Evolutionary conservation across 1,284 basidiomycete genomes (phyloP).

Genomic region (Volvariella surrecta): DNA sequence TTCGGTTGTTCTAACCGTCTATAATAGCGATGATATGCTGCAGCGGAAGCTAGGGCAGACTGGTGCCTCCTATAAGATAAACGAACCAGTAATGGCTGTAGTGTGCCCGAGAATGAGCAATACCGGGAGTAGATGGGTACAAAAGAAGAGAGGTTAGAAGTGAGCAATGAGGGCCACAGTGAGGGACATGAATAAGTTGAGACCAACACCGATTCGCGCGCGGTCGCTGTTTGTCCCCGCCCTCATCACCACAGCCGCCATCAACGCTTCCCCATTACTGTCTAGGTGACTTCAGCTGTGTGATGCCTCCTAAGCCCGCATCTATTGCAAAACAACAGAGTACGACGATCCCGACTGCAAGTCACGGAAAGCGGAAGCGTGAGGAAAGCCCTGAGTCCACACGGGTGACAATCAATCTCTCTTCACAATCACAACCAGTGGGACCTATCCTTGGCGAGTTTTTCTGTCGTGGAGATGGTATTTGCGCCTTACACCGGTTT

Average conservation of each 20-base stretch:
- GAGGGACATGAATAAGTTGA: slow-evolving; percentile 1
- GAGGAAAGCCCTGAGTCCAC: slow-evolving; percentile 16
- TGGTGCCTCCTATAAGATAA: too few species aligned
- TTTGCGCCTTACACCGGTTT: too few species aligned
- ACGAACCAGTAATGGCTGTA: too few species aligned
- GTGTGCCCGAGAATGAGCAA: too few species aligned
- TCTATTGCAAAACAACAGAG: too few species aligned
- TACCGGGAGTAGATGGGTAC: too few species aligned
- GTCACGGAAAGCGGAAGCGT: slow-evolving; percentile 67
- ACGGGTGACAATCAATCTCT: not conserved
- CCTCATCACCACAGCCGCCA: slow-evolving; percentile 3
- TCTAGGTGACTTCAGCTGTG: slow-evolving; percentile 5
- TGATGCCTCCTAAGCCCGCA: too few species aligned
- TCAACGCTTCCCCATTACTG: slow-evolving; percentile 5
- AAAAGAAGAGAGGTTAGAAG: too few species aligned
- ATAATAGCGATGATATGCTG: too few species aligned
- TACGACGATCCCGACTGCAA: slow-evolving; percentile 17
- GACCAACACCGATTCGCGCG: too few species aligned
- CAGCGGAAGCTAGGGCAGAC: too few species aligned
- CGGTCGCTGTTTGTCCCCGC: slow-evolving; percentile 6
- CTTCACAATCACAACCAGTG: slow-evolving; percentile 33
- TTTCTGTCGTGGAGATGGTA: slow-evolving; percentile 5
- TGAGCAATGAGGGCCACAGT: slow-evolving; percentile 3
- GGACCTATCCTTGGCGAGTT: slow-evolving; percentile 70
- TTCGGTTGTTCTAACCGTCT: not conserved